Base-by-base conservation (phyloP, 306 rosid genomes). In the Geum urbanum region DNA sequence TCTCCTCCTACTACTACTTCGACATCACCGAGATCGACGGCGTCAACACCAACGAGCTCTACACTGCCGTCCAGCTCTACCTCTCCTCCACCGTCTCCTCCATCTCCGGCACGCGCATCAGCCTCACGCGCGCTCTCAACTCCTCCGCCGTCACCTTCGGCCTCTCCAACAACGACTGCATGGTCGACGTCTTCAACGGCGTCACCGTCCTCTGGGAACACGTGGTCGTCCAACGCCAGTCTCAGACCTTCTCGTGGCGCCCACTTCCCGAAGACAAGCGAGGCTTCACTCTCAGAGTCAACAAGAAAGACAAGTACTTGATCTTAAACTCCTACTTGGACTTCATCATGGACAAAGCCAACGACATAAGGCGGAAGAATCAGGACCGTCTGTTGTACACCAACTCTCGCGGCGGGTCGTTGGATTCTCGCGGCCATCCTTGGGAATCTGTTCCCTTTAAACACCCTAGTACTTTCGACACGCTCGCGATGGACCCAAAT, bases 381-480 rank as follows among this genome's bases (percentile, higher is more conserved):
- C 96, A 91, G n/a, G 99, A 94, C 13, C 83, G 99, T 2, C 84
- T 89, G 0, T 47, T 94, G 22, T 94, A 88, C 69, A 94, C 99
- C 0, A 95, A 95, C 74, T 95, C 99, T 0, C 71, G 95, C 2
- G 99, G 99, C 2, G 99, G 99, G 3, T 87, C 97, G 1, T 53
- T 94, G 63, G 99, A 94, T 48, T 83, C 97, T 0, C 67, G 99
- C 5, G 97, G 99, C 0, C 89, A 95, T n/a, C 99, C 99, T 0
- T 95, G 97, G 99, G 99, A 95, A 57, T 95, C 99, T 0, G 97
- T 94, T 14, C 97, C 99, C 0, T 94, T 94, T 63, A 94, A 94
- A 52, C 99, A 94, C 43, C 97, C 99, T 0, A 91, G 99, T 79
- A 94, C 99, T 0, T 94, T 94, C 40, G 91, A 94, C 9, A 94